Evolutionary conservation across 2,329 filamentous ascomycete genomes (phyloP), one percentile per base, ranked within the genome.

Genomic region (Fusarium nisikadoi): DNA sequence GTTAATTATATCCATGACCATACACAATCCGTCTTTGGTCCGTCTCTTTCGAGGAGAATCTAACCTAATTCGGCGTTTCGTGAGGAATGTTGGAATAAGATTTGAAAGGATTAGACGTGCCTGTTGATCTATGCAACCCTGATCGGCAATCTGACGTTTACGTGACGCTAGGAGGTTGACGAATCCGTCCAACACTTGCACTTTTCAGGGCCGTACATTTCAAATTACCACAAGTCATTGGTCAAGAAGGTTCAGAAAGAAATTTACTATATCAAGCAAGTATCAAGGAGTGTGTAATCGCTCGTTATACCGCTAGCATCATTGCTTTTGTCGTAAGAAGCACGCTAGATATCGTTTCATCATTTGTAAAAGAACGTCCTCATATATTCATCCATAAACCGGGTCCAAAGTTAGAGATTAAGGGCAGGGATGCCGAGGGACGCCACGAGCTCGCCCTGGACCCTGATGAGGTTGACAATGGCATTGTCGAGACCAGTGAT

Each of bases 1-100:
- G 23, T 53, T 39, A 72, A 74, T 74, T 59, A 61, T 68, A 55
- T 56, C 61, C 58, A 69, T 69, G 65, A 53, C 42, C 46, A 56
- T 41, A 36, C 20, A 53, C 19, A 39, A 25, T 11, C 19, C 33
- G 33, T 27, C 49, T 27, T 33, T 27, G 1, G 1, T 10, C n/a
- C 19, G 36, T 7, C 5, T 20, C 27, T 6, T 31, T 14, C 14
- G 4, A 12, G 23, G 29, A 19, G 29, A 17, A 20, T 12, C 56
- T 42, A 63, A n/a, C 64, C 29, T 41, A n/a, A 20, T 63, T 46
- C 39, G 33, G 39, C 57, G 4, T 11, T n/a, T 42, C 27, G n/a
- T 17, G 31, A 56, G 42, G 43, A 68, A 68, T 63, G 56, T 20
- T 50, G 12, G 19, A 35, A 50, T 13, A 50, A 35, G 25, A 20